Evolutionary conservation across 2,329 filamentous ascomycete species (phyloP), one percentile per base, ranked within the genome.

Genomic region (Nothophaeocryptopus gaeumannii): DNA sequence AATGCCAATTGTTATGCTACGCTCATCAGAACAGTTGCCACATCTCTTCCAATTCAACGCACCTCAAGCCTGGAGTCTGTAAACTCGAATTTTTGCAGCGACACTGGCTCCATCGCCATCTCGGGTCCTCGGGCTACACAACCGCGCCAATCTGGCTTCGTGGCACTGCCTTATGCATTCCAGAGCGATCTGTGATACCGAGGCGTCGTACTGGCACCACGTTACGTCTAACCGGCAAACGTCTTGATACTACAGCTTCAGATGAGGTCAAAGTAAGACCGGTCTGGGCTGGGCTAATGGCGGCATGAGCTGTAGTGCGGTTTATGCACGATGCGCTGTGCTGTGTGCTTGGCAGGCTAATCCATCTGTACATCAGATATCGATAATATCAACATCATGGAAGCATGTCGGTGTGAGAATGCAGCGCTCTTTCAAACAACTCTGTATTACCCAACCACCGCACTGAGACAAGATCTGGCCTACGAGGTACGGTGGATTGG

Each of bases 61-160:
- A 61, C 59, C 56, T 65, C 63, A 38, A 67, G 61, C 42, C 62
- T 59, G n/a, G 61, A 63, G 52, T 67, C 64, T 11, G 53, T 58
- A 42, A 65, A 64, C 48, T 63, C 58, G 54, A 62, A 65, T 50
- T 63, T 65, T 35, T 58, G 55, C 35, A 65, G 56, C 35, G 56
- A 60, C 56, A 59, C 58, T 33, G 48, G 45, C 20, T 47, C 45
- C 41, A 30, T 37, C 16, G 15, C 35, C 41, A 39, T 40, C 7
- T 26, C 38, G 16, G 14, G 30, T 29, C 37, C n/a, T 33, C 45
- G 35, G 54, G 43, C 41, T 40, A 39, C 44, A 53, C 47, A 49
- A 40, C 32, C 45, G 39, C 37, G 20, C 34, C 44, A 15, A 49
- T 35, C 38, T 49, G 39, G 32, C 37, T 42, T 32, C 29, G 58